A percentile compares a stretch with the other conserved stretches of the same genome.
Evolutionary conservation across 2,329 filamentous ascomycete species (phyloP).

Genomic region (Fusarium penzigii): DNA sequence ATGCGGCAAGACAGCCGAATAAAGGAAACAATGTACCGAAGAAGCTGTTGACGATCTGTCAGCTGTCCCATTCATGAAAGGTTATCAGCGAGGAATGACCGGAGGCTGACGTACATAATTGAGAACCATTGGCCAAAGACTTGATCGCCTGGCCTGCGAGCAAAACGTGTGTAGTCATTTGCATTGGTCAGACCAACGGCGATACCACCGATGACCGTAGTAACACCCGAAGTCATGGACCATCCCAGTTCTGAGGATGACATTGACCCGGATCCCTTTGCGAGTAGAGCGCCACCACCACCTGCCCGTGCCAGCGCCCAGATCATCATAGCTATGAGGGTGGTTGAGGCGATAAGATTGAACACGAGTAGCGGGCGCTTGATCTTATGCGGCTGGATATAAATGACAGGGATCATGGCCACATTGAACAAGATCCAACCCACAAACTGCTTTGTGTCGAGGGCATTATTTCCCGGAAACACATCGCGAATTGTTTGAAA

Average conservation of each 20-base stretch:
- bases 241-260: not conserved
- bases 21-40: not conserved
- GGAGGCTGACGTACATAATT: too few species aligned
- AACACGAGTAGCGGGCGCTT: too few species aligned
- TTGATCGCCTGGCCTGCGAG: conserved; percentile 1
- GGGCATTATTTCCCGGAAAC: too few species aligned
- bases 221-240: not conserved
- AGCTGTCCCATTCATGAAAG: too few species aligned
- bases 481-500: too few species aligned
- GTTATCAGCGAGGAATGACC: too few species aligned
- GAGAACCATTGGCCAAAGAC: conserved; percentile 1
- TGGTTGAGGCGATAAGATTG: too few species aligned
- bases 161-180: conserved; percentile 6
- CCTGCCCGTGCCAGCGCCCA: not conserved
- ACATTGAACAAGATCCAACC: too few species aligned
- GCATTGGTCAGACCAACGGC: not conserved
- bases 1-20: not conserved
- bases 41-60: not conserved
- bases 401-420: too few species aligned
- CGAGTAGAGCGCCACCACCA: not conserved
- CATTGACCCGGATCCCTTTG: not conserved
- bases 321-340: too few species aligned
- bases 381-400: too few species aligned
- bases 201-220: not conserved
- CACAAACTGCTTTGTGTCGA: too few species aligned